Evolutionary conservation across 2,329 filamentous ascomycete genomes (phyloP).

Genomic region (Simplicillium aogashimaense): DNA sequence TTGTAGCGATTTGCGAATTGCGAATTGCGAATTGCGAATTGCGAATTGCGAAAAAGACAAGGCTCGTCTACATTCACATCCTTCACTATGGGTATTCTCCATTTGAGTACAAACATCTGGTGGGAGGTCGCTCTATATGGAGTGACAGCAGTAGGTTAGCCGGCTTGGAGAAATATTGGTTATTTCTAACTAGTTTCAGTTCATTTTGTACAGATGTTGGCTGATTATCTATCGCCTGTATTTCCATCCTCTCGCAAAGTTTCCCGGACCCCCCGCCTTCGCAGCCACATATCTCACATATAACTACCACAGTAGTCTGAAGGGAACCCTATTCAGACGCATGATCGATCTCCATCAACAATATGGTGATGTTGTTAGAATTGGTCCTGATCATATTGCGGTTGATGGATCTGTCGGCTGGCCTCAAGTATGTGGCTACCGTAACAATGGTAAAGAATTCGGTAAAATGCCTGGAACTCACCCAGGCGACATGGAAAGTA

Average conservation of each 20-base stretch:
- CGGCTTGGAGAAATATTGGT: too few relatives aligned
- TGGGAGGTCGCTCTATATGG: too few relatives aligned
- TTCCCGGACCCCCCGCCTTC: constrained; percentile 16
- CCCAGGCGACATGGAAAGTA: constrained; percentile 6
- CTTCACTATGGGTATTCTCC: too few relatives aligned
- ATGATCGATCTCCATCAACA: constrained; percentile 11
- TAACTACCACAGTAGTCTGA: constrained; percentile 9
- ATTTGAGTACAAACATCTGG: too few relatives aligned
- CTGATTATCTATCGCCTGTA: constrained; percentile 12
- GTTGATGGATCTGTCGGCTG: constrained; percentile 22
- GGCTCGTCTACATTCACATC: too few relatives aligned
- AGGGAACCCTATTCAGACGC: constrained; percentile 11
- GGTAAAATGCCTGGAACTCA: constrained; percentile 1
- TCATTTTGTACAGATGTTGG: too few relatives aligned
- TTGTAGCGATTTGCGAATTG: too few relatives aligned
- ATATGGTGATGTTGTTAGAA: constrained; percentile 26
- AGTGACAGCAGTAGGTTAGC: too few relatives aligned
- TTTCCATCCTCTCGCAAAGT: constrained; percentile 19
- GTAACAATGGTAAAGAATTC: constrained; percentile 9
- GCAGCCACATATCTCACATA: constrained; percentile 11
- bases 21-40: too few relatives aligned
- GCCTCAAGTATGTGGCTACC: constrained; percentile 19
- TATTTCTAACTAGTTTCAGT: too few relatives aligned
- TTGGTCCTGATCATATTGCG: constrained; percentile 28
- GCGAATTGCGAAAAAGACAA: too few relatives aligned